A percentile compares a stretch with the other conserved stretches of the same genome.
phyloP scores from a whole-genome alignment of 2,329 filamentous ascomycete species.

The Aureobasidium vineae region DNA sequence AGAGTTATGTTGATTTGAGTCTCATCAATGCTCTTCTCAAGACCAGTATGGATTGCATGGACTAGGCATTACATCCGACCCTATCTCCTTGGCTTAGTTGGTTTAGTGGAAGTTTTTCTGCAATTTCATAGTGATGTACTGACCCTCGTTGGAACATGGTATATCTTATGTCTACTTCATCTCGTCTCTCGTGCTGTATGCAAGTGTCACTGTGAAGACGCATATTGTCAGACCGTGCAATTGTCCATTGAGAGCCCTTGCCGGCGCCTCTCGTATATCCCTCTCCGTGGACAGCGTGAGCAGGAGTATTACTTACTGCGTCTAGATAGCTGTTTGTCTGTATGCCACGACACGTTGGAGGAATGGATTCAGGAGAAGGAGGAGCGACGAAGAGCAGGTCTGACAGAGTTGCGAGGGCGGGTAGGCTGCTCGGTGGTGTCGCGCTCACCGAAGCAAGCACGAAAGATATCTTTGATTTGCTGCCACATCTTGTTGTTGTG shows the following conservation, averaged over 20 bases:
- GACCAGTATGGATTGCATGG: background rate
- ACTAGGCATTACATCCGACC: background rate
- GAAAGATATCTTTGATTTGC: background rate
- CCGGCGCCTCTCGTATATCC: no score
- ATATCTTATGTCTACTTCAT: background rate
- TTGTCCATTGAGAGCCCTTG: background rate
- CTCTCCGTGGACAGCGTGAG: background rate
- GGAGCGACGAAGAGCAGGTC: constrained; percentile 10
- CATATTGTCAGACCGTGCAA: background rate
- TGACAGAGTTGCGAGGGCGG: background rate
- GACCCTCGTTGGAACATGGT: background rate
- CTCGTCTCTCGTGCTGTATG: background rate
- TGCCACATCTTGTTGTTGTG: constrained; percentile 12
- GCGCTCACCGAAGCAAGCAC: background rate
- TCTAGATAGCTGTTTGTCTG: background rate
- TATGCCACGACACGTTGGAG: background rate
- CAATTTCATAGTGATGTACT: constrained; percentile 2
- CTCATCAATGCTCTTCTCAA: constrained; percentile 27
- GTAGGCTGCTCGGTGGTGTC: background rate
- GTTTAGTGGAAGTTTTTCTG: background rate
- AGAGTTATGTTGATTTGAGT: constrained; percentile 31
- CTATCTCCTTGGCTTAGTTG: background rate
- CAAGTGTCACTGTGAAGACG: background rate
- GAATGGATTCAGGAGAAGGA: background rate
- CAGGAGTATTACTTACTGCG: background rate